These are phyloP conservation scores for Pleurotus sapidus DNA, from an alignment of 768 basidiomycete genomes.

Conservation along the genomic window DNA sequence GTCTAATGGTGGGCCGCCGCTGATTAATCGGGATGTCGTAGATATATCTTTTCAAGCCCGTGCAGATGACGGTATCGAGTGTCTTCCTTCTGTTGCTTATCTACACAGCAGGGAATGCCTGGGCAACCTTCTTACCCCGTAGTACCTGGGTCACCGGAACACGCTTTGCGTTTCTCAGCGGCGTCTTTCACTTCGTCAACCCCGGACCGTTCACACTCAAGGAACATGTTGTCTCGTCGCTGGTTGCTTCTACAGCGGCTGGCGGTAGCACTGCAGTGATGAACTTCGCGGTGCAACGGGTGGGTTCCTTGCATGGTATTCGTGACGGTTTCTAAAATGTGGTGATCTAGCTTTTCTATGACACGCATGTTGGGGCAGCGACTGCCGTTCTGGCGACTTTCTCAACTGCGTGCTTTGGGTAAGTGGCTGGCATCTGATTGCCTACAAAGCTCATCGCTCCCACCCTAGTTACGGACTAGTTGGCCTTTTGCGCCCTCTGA, in stretches of 20 bases:
- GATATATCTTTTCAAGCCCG: constrained; percentile 63
- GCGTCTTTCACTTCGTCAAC: constrained; percentile 46
- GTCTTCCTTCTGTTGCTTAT: constrained; percentile 57
- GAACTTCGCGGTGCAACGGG: constrained; percentile 62
- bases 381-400: constrained; percentile 62
- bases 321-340: not conserved
- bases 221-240: constrained; percentile 59
- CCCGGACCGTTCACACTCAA: constrained; percentile 57
- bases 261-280: constrained; percentile 49
- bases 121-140: constrained; percentile 45
- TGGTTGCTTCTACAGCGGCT: constrained; percentile 57
- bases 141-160: constrained; percentile 42
- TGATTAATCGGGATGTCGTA: constrained; percentile 16
- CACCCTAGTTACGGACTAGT: constrained; percentile 51
- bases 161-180: constrained; percentile 35
- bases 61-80: constrained; percentile 46
- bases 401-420: constrained; percentile 65
- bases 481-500: constrained; percentile 55
- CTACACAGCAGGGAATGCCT: constrained; percentile 48
- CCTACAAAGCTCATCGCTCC: not conserved
- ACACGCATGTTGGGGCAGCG: constrained; percentile 49
- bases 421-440: not conserved
- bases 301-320: constrained; percentile 16
- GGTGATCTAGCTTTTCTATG: constrained; percentile 45
- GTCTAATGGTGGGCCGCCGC: not conserved